Conservation (phyloP, 2,329 filamentous ascomycete species). For the Salinomyces thailandicus region DNA sequence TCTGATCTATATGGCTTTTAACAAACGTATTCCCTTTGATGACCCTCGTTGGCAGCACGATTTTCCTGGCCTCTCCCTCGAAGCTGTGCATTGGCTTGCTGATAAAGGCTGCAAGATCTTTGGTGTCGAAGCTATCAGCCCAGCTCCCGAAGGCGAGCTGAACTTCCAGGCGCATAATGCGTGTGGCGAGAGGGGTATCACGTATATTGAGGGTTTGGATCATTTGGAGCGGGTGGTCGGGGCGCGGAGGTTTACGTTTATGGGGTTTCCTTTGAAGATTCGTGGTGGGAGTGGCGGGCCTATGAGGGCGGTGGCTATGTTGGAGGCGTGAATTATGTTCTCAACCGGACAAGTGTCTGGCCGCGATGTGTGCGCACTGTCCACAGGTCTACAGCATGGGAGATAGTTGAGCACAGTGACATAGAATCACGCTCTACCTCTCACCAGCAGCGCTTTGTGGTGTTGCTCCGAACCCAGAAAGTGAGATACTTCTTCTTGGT, state of each 20-base stretch:
- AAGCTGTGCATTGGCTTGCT: slow-evolving; percentile 19
- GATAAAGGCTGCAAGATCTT: slow-evolving; percentile 21
- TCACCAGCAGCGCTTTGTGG: too few relatives aligned
- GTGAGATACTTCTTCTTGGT: too few relatives aligned
- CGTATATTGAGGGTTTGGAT: slow-evolving; percentile 20
- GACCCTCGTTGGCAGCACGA: slow-evolving; percentile 22
- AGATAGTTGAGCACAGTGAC: too few relatives aligned
- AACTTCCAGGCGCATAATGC: slow-evolving; percentile 22
- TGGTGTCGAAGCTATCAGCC: slow-evolving; percentile 19
- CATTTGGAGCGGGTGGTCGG: slow-evolving; percentile 18
- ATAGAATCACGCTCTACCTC: too few relatives aligned
- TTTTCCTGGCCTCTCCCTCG: slow-evolving; percentile 17
- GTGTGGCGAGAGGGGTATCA: slow-evolving; percentile 18
- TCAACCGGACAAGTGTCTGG: too few relatives aligned
- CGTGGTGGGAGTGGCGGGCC: slow-evolving; percentile 20
- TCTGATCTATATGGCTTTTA: slow-evolving; percentile 19
- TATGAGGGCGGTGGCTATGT: slow-evolving; percentile 18
- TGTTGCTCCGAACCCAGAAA: too few relatives aligned
- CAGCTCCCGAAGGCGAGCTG: slow-evolving; percentile 18
- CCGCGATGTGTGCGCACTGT: too few relatives aligned
- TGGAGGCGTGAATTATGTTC: too few relatives aligned
- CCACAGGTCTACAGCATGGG: too few relatives aligned
- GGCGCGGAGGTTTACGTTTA: slow-evolving; percentile 16
- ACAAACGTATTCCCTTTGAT: slow-evolving; percentile 14
- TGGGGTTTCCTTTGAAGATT: slow-evolving; percentile 20